Base-by-base conservation (phyloP, 345 rosid species). In the Citrus trifoliata region DNA sequence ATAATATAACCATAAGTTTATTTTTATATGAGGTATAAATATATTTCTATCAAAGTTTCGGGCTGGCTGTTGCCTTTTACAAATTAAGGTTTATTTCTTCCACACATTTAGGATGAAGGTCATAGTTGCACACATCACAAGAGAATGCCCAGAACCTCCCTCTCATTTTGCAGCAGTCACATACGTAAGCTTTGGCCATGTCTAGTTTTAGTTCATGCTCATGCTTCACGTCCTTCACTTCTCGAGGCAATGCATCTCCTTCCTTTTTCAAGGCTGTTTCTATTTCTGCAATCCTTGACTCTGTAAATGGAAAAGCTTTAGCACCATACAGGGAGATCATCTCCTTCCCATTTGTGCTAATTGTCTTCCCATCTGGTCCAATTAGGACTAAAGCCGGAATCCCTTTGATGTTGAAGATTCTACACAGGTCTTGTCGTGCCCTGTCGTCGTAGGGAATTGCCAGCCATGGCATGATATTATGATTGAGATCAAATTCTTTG, bases 141-240 rank as follows among this genome's bases (percentile, higher is more conserved):
- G 95, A 89, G 78, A 92, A 89, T 22, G 98, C 87, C 98, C 98
- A 93, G 78, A 90, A 93, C 88, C 86, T 83, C 33, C 96, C 96
- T 80, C 81, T 87, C 67, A 76, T 80, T 76, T 84, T 89, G 82
- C 95, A 92, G 42, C 59, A 84, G 73, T 93, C 92, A 22, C 96
- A 92, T 5, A 89, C 89, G 60, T 90, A 92, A 4, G 92, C 93
- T 79, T 86, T 92, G 42, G 95, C 96, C 96, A 88, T 90, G 77
- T 92, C 97, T 78, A 92, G 70, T 75, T 92, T 86, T 58, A 93
- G 90, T 51, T 78, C 84, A 80, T 92, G 97, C 12, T 83, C 89
- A 77, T 90, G 98, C 76, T 87, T 89, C 56, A 18, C 78, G 70
- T 92, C 93, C 74, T 86, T 88, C 78, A 92, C 84, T 77, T 82